Conservation (phyloP, 2,329 filamentous ascomycete species). For the Trichoderma endophyticum region DNA sequence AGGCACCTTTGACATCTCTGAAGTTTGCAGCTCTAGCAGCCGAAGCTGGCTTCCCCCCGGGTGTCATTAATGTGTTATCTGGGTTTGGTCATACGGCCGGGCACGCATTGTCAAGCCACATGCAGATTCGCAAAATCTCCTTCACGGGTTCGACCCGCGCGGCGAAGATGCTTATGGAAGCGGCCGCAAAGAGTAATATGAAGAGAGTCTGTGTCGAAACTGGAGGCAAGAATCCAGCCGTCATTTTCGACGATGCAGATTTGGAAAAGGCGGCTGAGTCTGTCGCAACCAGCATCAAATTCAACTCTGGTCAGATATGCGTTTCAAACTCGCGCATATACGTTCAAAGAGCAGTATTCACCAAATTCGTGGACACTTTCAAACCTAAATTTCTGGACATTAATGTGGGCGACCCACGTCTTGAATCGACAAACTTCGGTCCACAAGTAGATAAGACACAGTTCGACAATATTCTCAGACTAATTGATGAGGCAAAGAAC, state of each 20-base stretch:
- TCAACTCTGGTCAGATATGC: conserved; percentile 59
- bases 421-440: conserved; percentile 32
- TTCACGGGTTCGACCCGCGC: conserved; percentile 71
- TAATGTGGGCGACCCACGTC: conserved; percentile 26
- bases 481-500: conserved; percentile 41
- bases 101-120: conserved; percentile 61
- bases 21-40: conserved; percentile 62
- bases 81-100: conserved; percentile 65
- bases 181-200: conserved; percentile 53
- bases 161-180: conserved; percentile 65
- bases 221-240: conserved; percentile 57
- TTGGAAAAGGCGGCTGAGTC: conserved; percentile 59
- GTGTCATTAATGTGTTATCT: conserved; percentile 70
- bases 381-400: conserved; percentile 52
- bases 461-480: conserved; percentile 60
- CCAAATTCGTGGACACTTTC: conserved; percentile 59
- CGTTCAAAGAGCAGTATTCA: conserved; percentile 54
- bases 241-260: conserved; percentile 60
- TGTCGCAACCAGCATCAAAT: conserved; percentile 39
- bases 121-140: conserved; percentile 66
- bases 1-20: conserved; percentile 58
- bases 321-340: conserved; percentile 57
- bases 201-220: conserved; percentile 60
- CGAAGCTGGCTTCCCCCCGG: conserved; percentile 70
- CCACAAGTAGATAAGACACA: conserved; percentile 57